These are phyloP conservation scores for Westerdykella ornata DNA, from an alignment of 2,329 filamentous ascomycete species.

Conservation along the genomic window DNA sequence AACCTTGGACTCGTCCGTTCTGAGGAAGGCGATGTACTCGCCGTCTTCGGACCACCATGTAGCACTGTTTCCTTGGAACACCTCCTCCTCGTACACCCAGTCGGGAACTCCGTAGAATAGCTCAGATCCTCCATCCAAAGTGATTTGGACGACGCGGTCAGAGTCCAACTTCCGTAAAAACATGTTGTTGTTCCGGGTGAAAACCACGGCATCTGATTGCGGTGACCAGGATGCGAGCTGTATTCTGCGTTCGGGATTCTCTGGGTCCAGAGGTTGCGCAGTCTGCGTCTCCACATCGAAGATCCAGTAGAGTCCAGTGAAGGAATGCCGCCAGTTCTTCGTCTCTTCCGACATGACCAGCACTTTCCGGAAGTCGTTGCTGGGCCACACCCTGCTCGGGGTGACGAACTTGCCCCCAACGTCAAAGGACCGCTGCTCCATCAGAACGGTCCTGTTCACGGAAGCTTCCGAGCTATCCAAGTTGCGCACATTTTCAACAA, in stretches of 20 bases:
- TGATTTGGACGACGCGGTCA: constrained; percentile 62
- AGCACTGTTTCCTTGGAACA: constrained; percentile 69
- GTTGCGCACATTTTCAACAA: constrained; percentile 76
- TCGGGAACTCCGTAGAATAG: constrained; percentile 95
- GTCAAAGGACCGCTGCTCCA: constrained; percentile 60
- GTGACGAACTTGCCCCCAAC: constrained; percentile 51
- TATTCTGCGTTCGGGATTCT: constrained; percentile 56
- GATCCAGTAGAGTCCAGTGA: constrained; percentile 80
- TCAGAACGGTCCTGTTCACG: constrained; percentile 60
- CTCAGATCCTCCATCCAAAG: constrained; percentile 76
- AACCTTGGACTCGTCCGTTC: constrained; percentile 87
- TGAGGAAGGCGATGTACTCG: constrained; percentile 81
- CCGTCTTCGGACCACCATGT: constrained; percentile 96
- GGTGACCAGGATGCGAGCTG: constrained; percentile 91
- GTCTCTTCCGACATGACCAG: constrained; percentile 66
- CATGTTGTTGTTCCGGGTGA: constrained; percentile 84
- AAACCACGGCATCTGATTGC: constrained; percentile 77
- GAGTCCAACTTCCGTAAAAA: constrained; percentile 65
- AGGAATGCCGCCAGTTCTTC: constrained; percentile 86
- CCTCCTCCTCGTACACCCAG: constrained; percentile 92
- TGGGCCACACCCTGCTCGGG: constrained; percentile 65
- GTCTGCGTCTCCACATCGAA: constrained; percentile 79
- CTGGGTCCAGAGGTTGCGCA: constrained; percentile 69
- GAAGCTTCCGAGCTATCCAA: constrained; percentile 37
- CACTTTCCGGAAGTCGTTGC: constrained; percentile 77